Conservation (phyloP, 2,329 filamentous ascomycete species). For the Salinomyces thailandicus region DNA sequence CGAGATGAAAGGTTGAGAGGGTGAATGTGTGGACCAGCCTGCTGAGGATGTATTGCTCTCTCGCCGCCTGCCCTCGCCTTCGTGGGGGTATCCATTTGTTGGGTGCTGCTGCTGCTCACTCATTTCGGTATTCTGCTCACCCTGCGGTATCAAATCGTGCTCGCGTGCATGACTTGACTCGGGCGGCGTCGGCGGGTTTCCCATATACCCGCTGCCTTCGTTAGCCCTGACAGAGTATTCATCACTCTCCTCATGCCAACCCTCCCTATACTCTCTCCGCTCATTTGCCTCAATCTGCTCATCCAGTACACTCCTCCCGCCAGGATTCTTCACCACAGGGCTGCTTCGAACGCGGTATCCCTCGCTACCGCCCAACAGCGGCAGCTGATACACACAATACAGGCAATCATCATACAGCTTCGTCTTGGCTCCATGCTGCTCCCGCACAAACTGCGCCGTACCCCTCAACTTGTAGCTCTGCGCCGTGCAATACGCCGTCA, state of each 20-base stretch:
- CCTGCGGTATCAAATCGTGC: conserved; percentile 1
- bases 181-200: background rate
- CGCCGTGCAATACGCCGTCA: conserved; percentile 94
- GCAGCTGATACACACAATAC: conserved; percentile 89
- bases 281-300: conserved; percentile 95
- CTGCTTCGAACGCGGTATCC: conserved; percentile 84
- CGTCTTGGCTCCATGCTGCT: conserved; percentile 78
- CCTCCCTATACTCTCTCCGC: conserved; percentile 76
- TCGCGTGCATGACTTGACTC: background rate
- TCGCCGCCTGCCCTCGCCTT: conserved; percentile 7
- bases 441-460: conserved; percentile 79
- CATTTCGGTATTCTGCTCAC: background rate
- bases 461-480: conserved; percentile 83
- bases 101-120: background rate
- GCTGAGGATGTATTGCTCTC: conserved; percentile 20
- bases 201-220: background rate
- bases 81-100: conserved; percentile 1
- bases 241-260: conserved; percentile 77
- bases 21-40: conserved; percentile 33
- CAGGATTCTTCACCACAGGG: conserved; percentile 83
- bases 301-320: conserved; percentile 84
- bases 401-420: conserved; percentile 97
- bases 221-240: conserved; percentile 34
- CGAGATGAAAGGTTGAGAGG: conserved; percentile 47
- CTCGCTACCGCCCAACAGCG: conserved; percentile 72